A percentile compares a stretch with the other conserved stretches of the same genome.
Conservation (phyloP, 2,329 filamentous ascomycete genomes). For the Colletotrichum sp. region DNA sequence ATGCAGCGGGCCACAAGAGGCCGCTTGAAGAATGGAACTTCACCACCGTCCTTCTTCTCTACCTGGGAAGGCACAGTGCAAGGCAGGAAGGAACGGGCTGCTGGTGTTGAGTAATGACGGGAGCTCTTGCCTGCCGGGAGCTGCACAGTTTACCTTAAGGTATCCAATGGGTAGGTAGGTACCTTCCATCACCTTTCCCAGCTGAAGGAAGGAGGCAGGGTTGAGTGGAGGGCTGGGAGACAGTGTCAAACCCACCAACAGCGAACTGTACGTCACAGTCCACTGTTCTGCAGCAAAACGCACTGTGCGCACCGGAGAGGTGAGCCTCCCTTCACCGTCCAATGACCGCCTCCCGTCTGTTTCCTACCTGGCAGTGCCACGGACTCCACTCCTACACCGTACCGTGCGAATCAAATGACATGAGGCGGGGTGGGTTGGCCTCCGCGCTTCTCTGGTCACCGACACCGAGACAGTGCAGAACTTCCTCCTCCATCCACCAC, state of each 20-base stretch:
- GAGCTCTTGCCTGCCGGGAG: not conserved
- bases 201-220: not conserved
- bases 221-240: not conserved
- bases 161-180: not conserved
- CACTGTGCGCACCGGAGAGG: not conserved
- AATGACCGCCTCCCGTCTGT: not conserved
- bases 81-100: not conserved
- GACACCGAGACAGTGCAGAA: not conserved
- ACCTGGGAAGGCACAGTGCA: not conserved
- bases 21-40: not conserved
- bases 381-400: constrained; percentile 12
- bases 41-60: not conserved
- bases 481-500: not conserved
- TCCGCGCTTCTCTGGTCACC: not conserved
- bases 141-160: not conserved
- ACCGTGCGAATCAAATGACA: not conserved
- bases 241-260: not conserved
- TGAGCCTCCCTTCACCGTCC: not conserved
- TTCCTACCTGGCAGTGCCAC: not conserved
- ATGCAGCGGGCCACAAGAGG: constrained; percentile 8
- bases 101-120: not conserved
- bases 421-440: not conserved
- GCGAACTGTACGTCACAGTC: not conserved
- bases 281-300: not conserved
- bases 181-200: not conserved